phyloP scores from a whole-genome alignment of 2,329 filamentous ascomycete species.

The Cladosporium sp. region DNA sequence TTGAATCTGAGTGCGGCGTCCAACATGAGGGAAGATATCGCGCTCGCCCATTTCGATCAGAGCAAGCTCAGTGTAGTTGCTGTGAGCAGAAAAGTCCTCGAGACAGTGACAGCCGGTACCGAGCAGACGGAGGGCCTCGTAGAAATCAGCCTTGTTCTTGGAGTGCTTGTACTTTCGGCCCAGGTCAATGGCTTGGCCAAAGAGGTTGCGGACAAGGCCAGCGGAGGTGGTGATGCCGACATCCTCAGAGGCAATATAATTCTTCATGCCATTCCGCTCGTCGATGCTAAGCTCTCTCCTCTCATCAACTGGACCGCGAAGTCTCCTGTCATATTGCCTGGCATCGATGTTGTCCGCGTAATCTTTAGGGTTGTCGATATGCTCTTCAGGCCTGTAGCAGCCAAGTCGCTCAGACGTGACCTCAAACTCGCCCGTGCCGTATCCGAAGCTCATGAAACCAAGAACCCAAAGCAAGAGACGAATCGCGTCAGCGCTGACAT shows the following conservation, averaged over 20 bases:
- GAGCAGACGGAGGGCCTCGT: slow-evolving; percentile 79
- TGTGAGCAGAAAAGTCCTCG: slow-evolving; percentile 89
- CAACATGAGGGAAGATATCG: slow-evolving; percentile 82
- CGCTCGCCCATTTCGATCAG: slow-evolving; percentile 80
- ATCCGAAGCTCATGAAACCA: slow-evolving; percentile 54
- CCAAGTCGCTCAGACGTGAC: slow-evolving; percentile 51
- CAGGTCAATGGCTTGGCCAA: slow-evolving; percentile 70
- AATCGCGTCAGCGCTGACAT: slow-evolving; percentile 51
- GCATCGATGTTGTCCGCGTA: slow-evolving; percentile 87
- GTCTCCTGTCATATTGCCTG: slow-evolving; percentile 70
- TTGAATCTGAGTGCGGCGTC: slow-evolving; percentile 64
- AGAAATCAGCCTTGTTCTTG: slow-evolving; percentile 68
- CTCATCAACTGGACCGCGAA: slow-evolving; percentile 80
- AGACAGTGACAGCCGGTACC: slow-evolving; percentile 87
- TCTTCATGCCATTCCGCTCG: slow-evolving; percentile 60
- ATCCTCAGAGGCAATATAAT: slow-evolving; percentile 86
- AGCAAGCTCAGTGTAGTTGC: slow-evolving; percentile 85
- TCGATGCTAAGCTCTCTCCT: slow-evolving; percentile 73
- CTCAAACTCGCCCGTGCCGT: slow-evolving; percentile 53
- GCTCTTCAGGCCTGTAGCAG: slow-evolving; percentile 48
- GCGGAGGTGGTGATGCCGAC: slow-evolving; percentile 77
- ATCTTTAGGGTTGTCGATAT: slow-evolving; percentile 48
- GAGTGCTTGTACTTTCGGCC: slow-evolving; percentile 66
- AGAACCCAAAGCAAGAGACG: slow-evolving; percentile 53
- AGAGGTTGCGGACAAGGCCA: slow-evolving; percentile 67